Percentiles rank a stretch among this genome's conserved stretches.
These are phyloP conservation scores for Leccinum fibrillosum DNA, from an alignment of 768 basidiomycete genomes.

Conservation along the genomic window DNA sequence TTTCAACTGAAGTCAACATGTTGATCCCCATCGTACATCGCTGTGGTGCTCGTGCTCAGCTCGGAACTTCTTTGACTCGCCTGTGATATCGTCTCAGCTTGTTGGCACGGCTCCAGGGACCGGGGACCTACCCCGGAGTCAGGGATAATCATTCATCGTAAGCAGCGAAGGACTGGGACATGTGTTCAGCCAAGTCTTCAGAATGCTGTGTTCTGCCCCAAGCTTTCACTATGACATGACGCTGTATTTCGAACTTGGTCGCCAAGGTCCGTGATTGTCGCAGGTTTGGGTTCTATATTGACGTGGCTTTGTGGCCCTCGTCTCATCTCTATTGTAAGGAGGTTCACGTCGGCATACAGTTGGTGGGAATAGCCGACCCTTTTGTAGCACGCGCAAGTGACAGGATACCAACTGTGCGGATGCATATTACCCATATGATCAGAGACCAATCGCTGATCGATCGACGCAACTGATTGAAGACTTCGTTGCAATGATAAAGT, in stretches of 20 bases:
- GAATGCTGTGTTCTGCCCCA: background rate
- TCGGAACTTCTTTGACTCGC: background rate
- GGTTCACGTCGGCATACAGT: background rate
- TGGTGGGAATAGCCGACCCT: background rate
- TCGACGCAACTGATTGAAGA: background rate
- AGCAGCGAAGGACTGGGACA: background rate
- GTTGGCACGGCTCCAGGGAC: background rate
- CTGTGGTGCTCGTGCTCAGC: background rate
- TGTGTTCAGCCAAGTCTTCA: background rate
- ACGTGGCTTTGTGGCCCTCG: background rate
- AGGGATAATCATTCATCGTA: background rate
- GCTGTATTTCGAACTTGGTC: background rate
- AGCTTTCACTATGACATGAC: background rate
- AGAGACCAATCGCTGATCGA: background rate
- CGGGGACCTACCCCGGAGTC: background rate
- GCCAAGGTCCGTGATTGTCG: background rate
- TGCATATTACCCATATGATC: background rate
- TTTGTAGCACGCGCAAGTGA: background rate
- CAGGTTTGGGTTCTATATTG: background rate
- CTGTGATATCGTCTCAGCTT: background rate
- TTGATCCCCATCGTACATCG: background rate
- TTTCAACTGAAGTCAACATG: background rate
- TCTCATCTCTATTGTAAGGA: background rate
- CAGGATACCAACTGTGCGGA: constrained; percentile 8
- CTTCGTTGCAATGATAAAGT: constrained; percentile 11